Evolutionary conservation across 2,329 filamentous ascomycete genomes (phyloP), one percentile per base, ranked within the genome.

Genomic region (Thermoascus crustaceus): DNA sequence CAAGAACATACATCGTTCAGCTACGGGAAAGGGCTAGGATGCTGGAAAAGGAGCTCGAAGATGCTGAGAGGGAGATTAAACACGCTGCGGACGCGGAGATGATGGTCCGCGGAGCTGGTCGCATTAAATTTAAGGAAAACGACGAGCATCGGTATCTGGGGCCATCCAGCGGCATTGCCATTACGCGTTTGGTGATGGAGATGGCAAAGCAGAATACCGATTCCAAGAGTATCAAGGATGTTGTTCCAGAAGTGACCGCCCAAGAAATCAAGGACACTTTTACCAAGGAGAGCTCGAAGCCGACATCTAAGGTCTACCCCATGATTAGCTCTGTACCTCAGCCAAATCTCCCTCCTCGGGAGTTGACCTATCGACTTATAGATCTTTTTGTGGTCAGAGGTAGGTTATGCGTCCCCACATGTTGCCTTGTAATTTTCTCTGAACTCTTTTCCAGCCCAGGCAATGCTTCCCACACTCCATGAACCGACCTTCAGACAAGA

Each of bases 141-240:
- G 86, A 94, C 57, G 89, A 95, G 61, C 80, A 85, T 10, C 84
- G 89, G 43, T 96, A 91, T 56, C 69, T 98, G 2, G 91, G 91
- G 0, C 85, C 91, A 2, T 94, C 88, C 32, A 96, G 89, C 58
- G 91, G 89, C 40, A 94, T 95, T 51, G 85, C 87, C 54, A 94
- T 96, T 68, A 94, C 88, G 8, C 79, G 89, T 19, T 72, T 96
- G 47, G 80, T 98, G 7, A 95, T 98, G 83, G 88, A 95, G 58
- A 79, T 94, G 61, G 89, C 89, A 35, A 96, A 94, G 64, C 82
- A 87, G 44, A 94, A 89, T 53, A 93, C 87, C 17, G 83, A 91
- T 52, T 82, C 86, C 4, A 85, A 87, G 59, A 86, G 82, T 46
- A 95, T 96, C 56, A 87, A 86, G 39, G 87, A 95, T 48, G 79